Conservation (phyloP, 768 basidiomycete genomes). For the Artomyces pyxidatus region DNA sequence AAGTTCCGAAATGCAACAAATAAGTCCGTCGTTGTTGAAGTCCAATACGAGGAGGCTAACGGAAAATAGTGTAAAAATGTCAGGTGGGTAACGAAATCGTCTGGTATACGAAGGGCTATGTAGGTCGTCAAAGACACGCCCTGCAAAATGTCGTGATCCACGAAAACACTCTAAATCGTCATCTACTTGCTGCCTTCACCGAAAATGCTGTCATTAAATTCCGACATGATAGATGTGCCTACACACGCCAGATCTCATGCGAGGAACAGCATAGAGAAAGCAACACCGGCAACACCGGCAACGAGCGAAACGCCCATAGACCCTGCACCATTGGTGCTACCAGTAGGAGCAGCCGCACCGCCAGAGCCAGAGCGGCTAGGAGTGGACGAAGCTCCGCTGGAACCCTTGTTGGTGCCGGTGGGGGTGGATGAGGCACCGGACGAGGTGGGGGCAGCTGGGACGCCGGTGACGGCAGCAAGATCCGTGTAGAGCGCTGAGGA, state of each 20-base stretch:
- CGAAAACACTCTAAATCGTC: not conserved
- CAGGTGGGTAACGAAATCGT: not conserved
- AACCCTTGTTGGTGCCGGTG: not conserved
- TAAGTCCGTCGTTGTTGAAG: not conserved
- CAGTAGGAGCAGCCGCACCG: not conserved
- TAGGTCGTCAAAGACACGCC: too few species aligned
- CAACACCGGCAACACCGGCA: slow-evolving; percentile 6
- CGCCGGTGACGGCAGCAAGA: not conserved
- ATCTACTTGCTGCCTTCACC: not conserved
- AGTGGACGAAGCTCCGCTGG: not conserved
- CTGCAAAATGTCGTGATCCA: not conserved
- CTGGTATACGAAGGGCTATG: not conserved
- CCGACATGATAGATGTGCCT: not conserved
- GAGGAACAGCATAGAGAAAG: slow-evolving; percentile 11
- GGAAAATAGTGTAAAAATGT: not conserved
- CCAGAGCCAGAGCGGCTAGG: not conserved
- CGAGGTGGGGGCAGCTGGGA: not conserved
- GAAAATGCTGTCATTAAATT: not conserved
- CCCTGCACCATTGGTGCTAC: slow-evolving; percentile 7
- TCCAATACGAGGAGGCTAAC: not conserved
- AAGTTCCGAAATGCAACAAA: too few species aligned
- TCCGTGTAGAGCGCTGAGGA: slow-evolving; percentile 16
- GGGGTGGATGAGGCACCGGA: not conserved
- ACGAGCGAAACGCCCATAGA: slow-evolving; percentile 4
- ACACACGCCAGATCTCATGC: slow-evolving; percentile 2